Evolutionary conservation across 2,329 filamentous ascomycete species (phyloP), one percentile per base, ranked within the genome.

Genomic region (Pleoardoris graminearum): DNA sequence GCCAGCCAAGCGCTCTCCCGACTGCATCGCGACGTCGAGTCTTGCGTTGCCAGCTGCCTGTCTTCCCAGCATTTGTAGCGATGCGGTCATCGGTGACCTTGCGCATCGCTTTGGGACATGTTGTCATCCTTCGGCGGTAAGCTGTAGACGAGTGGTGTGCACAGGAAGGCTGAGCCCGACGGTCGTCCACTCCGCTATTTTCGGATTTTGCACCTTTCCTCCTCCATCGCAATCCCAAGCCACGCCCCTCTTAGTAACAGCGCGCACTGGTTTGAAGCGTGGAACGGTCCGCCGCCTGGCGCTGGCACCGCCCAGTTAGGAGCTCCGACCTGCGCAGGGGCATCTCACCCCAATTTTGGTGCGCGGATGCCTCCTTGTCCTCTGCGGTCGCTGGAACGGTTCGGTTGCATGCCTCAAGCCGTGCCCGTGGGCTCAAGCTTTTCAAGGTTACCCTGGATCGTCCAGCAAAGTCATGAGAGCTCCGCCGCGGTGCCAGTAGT

Each of bases 201-300:
- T 63, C 54, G 64, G 63, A 36, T 27, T 46, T n/a, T 38, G 46
- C 50, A 51, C 39, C 44, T 39, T 36, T 39, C 45, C 46, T 59
- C 48, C 41, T 49, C 57, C 45, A 54, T 50, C 44, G 29, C 32
- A 33, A 45, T 48, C 60, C 57, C 62, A 68, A 67, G 67, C 68
- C 69, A 66, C 66, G 51, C 58, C 61, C 49, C 59, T 67, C 61
- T 68, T 65, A 65, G 66, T 52, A 67, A 60, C 61, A 62, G 54
- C 60, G 62, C 58, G 48, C 52, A 56, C 45, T 62, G 60, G 61
- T 65, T 58, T 66, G 63, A 65, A 55, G 63, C 67, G 67, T 47
- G 69, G 68, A 69, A 68, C 69, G 69, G 69, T 71, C 69, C 69
- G 69, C 66, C 63, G 63, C 58, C 65, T 68, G 67, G 68, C 63